Conservation (phyloP, 2,329 filamentous ascomycete species). For the Graphilbum sp. region DNA sequence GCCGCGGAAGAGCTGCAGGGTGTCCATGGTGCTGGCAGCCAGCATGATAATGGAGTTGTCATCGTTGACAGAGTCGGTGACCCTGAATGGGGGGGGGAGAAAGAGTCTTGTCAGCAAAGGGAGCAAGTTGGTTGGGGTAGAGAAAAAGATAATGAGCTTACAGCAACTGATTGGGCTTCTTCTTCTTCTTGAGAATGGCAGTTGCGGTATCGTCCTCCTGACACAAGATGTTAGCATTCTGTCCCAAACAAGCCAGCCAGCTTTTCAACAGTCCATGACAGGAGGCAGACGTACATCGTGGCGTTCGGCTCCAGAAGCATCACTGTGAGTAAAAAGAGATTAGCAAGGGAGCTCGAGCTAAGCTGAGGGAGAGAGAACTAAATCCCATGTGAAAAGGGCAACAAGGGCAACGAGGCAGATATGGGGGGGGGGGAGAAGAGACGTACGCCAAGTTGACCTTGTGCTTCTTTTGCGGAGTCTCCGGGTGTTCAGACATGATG, state of each 20-base stretch:
- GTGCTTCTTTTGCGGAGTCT: constrained; percentile 26
- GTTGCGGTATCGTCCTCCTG: constrained; percentile 85
- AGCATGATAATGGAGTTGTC: constrained; percentile 99
- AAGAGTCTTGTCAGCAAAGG: no score
- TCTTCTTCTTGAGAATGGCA: constrained; percentile 99
- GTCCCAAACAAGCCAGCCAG: neutral
- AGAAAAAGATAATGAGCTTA: no score
- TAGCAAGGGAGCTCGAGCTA: constrained; percentile 14
- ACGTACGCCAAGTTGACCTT: constrained; percentile 71
- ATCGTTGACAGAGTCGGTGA: constrained; percentile 97
- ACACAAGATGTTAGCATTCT: neutral
- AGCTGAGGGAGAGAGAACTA: no score
- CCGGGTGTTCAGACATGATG: constrained; percentile 52
- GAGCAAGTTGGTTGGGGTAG: no score
- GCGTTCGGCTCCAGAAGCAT: constrained; percentile 75
- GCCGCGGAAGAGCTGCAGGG: constrained; percentile 92
- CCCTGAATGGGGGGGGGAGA: constrained; percentile 47
- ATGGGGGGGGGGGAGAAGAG: neutral
- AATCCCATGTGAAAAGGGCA: no score
- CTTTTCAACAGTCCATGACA: neutral
- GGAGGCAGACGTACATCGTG: constrained; percentile 48
- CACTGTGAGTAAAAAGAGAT: constrained; percentile 36
- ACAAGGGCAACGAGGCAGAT: neutral
- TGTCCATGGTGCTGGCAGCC: constrained; percentile 98
- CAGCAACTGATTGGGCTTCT: constrained; percentile 99